phyloP scores from a whole-genome alignment of 2,329 filamentous ascomycete genomes.

The Penicillium sp. region DNA sequence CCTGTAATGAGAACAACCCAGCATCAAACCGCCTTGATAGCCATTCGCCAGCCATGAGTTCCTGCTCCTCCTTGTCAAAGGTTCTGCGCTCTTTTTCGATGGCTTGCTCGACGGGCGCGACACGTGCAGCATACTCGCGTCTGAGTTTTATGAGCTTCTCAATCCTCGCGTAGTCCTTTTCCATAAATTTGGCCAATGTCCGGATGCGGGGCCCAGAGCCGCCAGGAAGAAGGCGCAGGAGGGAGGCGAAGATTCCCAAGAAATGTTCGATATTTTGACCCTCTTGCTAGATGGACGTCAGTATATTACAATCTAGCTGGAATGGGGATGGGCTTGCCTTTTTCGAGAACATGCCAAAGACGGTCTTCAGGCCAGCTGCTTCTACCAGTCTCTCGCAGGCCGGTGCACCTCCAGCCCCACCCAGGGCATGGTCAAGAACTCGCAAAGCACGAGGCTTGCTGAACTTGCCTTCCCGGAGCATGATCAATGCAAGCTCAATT shows the following conservation, averaged over 20 bases:
- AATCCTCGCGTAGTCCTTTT: constrained; percentile 88
- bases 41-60: constrained; percentile 67
- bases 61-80: constrained; percentile 58
- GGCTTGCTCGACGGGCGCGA: constrained; percentile 62
- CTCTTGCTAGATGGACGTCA: constrained; percentile 54
- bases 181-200: constrained; percentile 87
- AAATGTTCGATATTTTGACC: constrained; percentile 71
- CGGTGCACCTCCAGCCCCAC: constrained; percentile 55
- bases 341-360: constrained; percentile 88
- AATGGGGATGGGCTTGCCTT: constrained; percentile 44
- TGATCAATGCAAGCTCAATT: constrained; percentile 84
- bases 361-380: constrained; percentile 75
- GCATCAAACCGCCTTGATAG: constrained; percentile 75
- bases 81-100: constrained; percentile 59
- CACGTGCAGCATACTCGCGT: constrained; percentile 64
- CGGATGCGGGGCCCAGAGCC: constrained; percentile 77
- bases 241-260: constrained; percentile 76
- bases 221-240: constrained; percentile 76
- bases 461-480: constrained; percentile 85
- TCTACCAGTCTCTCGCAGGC: constrained; percentile 78
- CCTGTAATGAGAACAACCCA: constrained; percentile 77
- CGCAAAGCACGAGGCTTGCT: constrained; percentile 75
- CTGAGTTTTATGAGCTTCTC: constrained; percentile 69
- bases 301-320: not conserved
- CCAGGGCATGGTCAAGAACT: constrained; percentile 77